Evolutionary conservation across 2,329 filamentous ascomycete species (phyloP).

Genomic region (Colletotrichum eleusines): DNA sequence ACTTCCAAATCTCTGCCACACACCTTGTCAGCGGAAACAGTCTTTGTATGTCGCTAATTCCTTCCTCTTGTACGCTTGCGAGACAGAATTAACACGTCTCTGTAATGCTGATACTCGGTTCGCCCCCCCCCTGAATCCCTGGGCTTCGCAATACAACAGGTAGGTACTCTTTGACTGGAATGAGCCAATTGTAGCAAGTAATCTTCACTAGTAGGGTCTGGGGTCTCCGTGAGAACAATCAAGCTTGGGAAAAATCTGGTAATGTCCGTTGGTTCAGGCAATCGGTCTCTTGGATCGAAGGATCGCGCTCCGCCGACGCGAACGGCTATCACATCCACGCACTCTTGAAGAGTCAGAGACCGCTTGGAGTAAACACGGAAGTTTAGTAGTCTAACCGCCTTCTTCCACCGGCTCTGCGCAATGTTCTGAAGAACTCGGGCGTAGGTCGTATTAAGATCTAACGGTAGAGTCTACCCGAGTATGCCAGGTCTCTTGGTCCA

Average conservation of each 20-base stretch:
- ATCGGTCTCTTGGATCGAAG: slow-evolving; percentile 37
- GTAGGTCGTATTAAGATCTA: slow-evolving; percentile 1
- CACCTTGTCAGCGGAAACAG: not conserved
- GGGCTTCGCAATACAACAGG: slow-evolving; percentile 24
- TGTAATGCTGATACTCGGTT: not conserved
- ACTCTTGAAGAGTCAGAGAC: slow-evolving; percentile 42
- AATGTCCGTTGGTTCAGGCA: slow-evolving; percentile 14
- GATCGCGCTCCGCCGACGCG: slow-evolving; percentile 32
- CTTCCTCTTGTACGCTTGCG: not conserved
- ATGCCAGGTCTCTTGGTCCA: slow-evolving; percentile 42
- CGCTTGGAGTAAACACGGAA: slow-evolving; percentile 43
- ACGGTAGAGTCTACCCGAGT: slow-evolving; percentile 37
- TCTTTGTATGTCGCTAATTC: rapidly evolving
- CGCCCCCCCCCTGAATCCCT: not conserved
- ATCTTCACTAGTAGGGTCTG: not conserved
- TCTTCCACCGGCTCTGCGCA: slow-evolving; percentile 25
- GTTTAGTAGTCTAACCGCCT: slow-evolving; percentile 43
- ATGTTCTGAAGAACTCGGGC: slow-evolving; percentile 27
- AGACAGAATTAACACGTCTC: not conserved
- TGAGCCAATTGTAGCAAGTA: slow-evolving; percentile 45
- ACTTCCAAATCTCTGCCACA: not conserved
- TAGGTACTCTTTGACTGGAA: slow-evolving; percentile 46
- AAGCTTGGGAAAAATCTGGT: slow-evolving; percentile 42
- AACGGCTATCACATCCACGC: slow-evolving; percentile 44
- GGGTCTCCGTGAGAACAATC: slow-evolving; percentile 27